Evolutionary conservation across 345 rosid genomes (phyloP), one percentile per base, ranked within the genome.

Genomic region (Gossypium herbaceum): DNA sequence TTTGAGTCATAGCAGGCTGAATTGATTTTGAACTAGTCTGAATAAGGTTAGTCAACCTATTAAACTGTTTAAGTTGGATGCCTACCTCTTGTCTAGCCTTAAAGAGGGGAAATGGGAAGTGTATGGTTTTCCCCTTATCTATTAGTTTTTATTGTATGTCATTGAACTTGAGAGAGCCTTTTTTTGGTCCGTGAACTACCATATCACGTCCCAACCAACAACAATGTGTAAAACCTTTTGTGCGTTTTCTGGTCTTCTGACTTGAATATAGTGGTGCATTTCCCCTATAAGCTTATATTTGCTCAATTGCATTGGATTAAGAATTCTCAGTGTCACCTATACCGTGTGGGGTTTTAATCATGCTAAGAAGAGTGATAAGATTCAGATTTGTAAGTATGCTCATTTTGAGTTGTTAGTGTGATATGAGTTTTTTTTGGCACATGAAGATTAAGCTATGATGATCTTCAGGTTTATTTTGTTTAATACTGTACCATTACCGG

Each of bases 1-100:
- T 44, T 20, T 75, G 86, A 79, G 73, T 80, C 79, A 52, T 82
- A 75, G 79, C 81, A 47, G 74, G 74, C 69, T 79, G 78, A 76
- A 73, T 79, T 81, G 85, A 61, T 72, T 57, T 81, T 39, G 79
- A 84, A 72, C 86, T 73, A 75, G 72, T 75, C 74, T 65, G 75
- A 78, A 72, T 76, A 71, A 80, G 84, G 83, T 82, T 50, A 61
- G 82, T 78, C 56, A 72, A 58, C 76, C 68, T 73, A 76, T 73
- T 62, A 73, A 22, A 78, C 58, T 74, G 41, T 76, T 78, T 51
- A 73, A 71, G 70, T 74, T 70, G 82, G 74, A 51, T 75, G 20
- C 44, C 45, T 54, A 20, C 44, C 8, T 15, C 45, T 29, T 10
- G 10, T 52, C 2, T 27, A 70, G 47, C 17, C 47, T 27, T 17